Evolutionary conservation across 768 basidiomycete genomes (phyloP).

Genomic region (Termitomyces sp.): DNA sequence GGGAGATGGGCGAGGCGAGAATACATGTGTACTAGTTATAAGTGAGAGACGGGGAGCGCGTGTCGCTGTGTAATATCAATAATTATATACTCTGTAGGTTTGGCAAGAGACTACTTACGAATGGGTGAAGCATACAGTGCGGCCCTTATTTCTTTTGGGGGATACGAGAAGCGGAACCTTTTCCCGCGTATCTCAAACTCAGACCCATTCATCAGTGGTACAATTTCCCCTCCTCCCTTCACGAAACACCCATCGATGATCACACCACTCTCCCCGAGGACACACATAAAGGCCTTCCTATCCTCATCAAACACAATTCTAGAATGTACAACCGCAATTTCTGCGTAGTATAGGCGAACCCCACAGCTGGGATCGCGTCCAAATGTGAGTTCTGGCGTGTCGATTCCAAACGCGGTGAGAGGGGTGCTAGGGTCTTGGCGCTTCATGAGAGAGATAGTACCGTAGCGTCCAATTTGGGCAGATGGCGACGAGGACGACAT

Average conservation of each 20-base stretch:
- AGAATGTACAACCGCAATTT: conserved; percentile 59
- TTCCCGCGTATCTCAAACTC: conserved; percentile 66
- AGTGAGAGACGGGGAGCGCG: conserved; percentile 64
- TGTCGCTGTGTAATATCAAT: conserved; percentile 22
- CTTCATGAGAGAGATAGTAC: conserved; percentile 62
- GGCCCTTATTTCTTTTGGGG: conserved; percentile 64
- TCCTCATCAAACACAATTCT: conserved; percentile 62
- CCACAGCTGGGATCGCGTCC: conserved; percentile 60
- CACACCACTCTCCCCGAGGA: conserved; percentile 53
- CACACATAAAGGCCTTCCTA: conserved; percentile 68
- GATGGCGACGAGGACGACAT: neutral
- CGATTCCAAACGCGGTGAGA: conserved; percentile 68
- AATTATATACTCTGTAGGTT: neutral
- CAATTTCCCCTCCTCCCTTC: conserved; percentile 31
- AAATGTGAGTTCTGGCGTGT: conserved; percentile 61
- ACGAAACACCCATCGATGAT: conserved; percentile 60
- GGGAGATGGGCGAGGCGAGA: conserved; percentile 55
- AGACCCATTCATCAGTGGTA: conserved; percentile 60
- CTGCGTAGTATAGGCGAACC: conserved; percentile 64
- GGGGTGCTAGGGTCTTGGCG: conserved; percentile 35
- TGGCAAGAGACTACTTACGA: conserved; percentile 24
- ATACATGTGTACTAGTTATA: conserved; percentile 71
- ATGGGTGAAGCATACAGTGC: conserved; percentile 45
- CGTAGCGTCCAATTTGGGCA: conserved; percentile 54
- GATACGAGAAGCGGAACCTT: conserved; percentile 67